Conservation (phyloP, 768 basidiomycete species). For the Phlegmacium glaucopus region DNA sequence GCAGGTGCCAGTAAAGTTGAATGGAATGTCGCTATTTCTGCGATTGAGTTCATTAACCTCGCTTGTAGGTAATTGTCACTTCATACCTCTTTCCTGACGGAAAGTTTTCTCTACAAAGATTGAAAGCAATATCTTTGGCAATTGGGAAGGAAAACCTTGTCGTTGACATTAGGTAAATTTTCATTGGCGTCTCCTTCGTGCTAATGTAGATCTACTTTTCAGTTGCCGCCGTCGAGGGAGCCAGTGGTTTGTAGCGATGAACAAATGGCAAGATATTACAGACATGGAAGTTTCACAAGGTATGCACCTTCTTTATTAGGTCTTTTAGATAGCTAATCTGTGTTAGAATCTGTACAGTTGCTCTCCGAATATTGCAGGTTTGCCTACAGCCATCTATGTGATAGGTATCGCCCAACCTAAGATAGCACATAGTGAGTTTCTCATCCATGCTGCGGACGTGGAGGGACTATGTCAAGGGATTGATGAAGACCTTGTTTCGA, state of each 20-base stretch:
- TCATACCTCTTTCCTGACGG: constrained; percentile 90
- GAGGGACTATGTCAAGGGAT: constrained; percentile 97
- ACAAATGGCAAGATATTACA: constrained; percentile 96
- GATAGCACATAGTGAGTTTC: constrained; percentile 66
- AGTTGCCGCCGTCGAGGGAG: constrained; percentile 80
- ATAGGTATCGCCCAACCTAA: constrained; percentile 3
- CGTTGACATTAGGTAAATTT: constrained; percentile 84
- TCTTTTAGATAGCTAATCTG: not conserved
- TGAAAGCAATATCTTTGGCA: constrained; percentile 54
- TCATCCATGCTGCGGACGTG: constrained; percentile 98
- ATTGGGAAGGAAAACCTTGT: constrained; percentile 88
- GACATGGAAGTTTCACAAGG: constrained; percentile 91
- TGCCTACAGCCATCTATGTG: not conserved
- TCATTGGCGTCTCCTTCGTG: not conserved
- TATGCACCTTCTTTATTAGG: constrained; percentile 19
- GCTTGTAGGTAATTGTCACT: constrained; percentile 87
- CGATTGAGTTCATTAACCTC: constrained; percentile 2
- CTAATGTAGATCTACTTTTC: not conserved
- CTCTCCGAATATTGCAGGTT: constrained; percentile 83
- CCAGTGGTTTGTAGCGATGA: constrained; percentile 95
- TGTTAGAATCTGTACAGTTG: constrained; percentile 69
- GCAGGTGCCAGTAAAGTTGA: constrained; percentile 84
- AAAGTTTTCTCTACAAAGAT: constrained; percentile 71
- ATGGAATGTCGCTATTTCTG: not conserved
- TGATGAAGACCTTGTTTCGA: constrained; percentile 80